These are phyloP conservation scores for Plasmopara muralis DNA, from an alignment of 352 stramenopile genomes.

Conservation along the genomic window DNA sequence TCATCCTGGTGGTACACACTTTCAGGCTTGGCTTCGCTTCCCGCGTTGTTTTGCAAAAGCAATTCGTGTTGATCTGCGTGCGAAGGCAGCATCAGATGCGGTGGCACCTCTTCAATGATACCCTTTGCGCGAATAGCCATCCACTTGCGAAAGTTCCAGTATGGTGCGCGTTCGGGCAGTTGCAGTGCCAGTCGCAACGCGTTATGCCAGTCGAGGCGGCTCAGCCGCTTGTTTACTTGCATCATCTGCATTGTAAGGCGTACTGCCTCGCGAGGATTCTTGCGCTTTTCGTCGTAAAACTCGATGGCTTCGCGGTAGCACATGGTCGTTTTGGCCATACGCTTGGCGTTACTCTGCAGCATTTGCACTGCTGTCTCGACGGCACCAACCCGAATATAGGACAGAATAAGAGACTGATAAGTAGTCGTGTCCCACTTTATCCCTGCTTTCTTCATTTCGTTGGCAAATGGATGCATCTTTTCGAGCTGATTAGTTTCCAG, in stretches of 20 bases:
- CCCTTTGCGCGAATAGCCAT: conserved; percentile 61
- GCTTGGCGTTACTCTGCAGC: conserved; percentile 61
- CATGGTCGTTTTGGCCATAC: conserved; percentile 59
- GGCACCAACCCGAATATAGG: conserved; percentile 50
- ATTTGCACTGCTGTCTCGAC: conserved; percentile 59
- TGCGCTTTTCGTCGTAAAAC: conserved; percentile 53
- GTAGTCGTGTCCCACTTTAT: conserved; percentile 66
- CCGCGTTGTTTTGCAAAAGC: conserved; percentile 17
- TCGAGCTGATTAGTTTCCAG: conserved; percentile 53
- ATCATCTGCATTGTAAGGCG: conserved; percentile 84
- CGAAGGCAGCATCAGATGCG: conserved; percentile 52
- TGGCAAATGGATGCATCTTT: conserved; percentile 43
- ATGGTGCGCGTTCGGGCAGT: conserved; percentile 55
- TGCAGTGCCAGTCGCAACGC: conserved; percentile 53
- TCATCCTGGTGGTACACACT: conserved; percentile 21
- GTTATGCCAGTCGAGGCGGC: conserved; percentile 72
- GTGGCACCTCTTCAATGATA: conserved; percentile 48
- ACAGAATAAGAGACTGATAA: conserved; percentile 58
- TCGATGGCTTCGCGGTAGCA: conserved; percentile 71
- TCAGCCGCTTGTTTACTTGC: conserved; percentile 69
- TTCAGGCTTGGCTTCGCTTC: conserved; percentile 3
- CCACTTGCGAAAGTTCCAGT: conserved; percentile 87
- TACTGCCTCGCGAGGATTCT: conserved; percentile 58
- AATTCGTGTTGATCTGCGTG: conserved; percentile 22
- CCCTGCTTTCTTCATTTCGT: conserved; percentile 50